A percentile compares a stretch with the other conserved stretches of the same genome.
phyloP scores from a whole-genome alignment of 257 asterid genomes.

The Solanum tarijense region DNA sequence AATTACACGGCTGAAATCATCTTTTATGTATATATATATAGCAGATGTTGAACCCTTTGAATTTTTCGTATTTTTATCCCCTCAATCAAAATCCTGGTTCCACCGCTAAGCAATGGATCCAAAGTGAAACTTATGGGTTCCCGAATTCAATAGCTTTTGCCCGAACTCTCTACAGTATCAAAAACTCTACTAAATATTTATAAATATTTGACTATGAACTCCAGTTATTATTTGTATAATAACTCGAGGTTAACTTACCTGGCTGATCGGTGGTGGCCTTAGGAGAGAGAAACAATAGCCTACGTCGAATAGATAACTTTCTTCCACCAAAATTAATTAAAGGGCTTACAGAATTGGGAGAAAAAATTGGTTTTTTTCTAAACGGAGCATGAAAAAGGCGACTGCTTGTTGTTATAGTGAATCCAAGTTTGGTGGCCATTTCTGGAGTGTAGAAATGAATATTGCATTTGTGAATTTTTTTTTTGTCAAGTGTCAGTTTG shows the following conservation, averaged over 20 bases:
- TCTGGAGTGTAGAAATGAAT: constrained; percentile 6
- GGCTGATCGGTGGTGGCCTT: constrained; percentile 80
- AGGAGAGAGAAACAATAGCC: constrained; percentile 37
- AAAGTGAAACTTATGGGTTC: not conserved
- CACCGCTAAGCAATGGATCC: not conserved
- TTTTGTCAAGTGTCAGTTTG: constrained; percentile 10
- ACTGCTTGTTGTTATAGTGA: constrained; percentile 35
- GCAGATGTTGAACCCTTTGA: not conserved
- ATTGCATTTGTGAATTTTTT: constrained; percentile 21
- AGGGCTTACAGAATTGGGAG: not conserved
- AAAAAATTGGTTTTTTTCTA: constrained; percentile 25
- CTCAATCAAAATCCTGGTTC: not conserved
- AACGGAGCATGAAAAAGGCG: constrained; percentile 31
- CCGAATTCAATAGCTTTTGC: not conserved
- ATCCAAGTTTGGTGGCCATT: constrained; percentile 74
- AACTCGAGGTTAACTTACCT: constrained; percentile 30
- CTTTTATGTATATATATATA: no score
- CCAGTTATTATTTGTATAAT: not conserved
- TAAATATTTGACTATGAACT: not conserved
- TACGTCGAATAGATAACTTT: constrained; percentile 22
- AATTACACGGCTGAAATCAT: no score
- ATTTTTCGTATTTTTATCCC: not conserved
- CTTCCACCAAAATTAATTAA: constrained; percentile 20
- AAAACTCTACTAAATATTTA: not conserved
- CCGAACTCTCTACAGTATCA: not conserved